phyloP scores from a whole-genome alignment of 495 filamentous ascomycete genomes.

The Usnea hakonensis region DNA sequence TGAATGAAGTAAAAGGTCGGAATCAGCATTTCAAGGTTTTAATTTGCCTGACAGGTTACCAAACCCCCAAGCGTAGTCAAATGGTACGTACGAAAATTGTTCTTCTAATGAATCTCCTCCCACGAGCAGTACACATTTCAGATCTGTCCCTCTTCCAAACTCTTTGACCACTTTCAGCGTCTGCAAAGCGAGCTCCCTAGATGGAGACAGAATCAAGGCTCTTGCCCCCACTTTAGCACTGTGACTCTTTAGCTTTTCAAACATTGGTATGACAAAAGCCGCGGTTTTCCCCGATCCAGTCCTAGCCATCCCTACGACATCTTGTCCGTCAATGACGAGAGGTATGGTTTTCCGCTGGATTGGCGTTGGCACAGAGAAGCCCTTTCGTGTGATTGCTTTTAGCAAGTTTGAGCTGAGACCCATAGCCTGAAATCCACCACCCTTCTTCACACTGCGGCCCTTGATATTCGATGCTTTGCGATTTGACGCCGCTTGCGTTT shows the following conservation, averaged over 20 bases:
- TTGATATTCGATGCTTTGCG: conserved; percentile 75
- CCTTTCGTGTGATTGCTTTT: conserved; percentile 84
- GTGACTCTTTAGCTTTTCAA: conserved; percentile 86
- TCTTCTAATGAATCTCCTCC: conserved; percentile 95
- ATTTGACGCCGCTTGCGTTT: conserved; percentile 74
- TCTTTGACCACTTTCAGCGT: conserved; percentile 96
- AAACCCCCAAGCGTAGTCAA: not conserved
- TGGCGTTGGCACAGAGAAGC: conserved; percentile 90
- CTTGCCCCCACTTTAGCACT: conserved; percentile 76
- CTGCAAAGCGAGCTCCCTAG: conserved; percentile 86
- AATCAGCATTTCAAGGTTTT: not conserved
- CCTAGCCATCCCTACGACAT: conserved; percentile 95
- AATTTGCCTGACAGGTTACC: not conserved
- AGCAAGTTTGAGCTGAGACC: conserved; percentile 76
- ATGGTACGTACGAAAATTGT: conserved; percentile 45
- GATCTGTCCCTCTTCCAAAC: conserved; percentile 78
- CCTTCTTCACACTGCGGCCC: conserved; percentile 80
- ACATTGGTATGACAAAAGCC: conserved; percentile 96
- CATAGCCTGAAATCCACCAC: conserved; percentile 95
- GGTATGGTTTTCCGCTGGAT: conserved; percentile 97
- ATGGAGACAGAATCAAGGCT: conserved; percentile 82
- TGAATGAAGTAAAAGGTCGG: conserved; percentile 34
- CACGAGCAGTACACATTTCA: conserved; percentile 80
- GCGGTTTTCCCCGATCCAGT: conserved; percentile 97
- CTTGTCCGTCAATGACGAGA: conserved; percentile 74